phyloP scores from a whole-genome alignment of 805 yeast genomes.

The Metschnikowia gelsemii region DNA sequence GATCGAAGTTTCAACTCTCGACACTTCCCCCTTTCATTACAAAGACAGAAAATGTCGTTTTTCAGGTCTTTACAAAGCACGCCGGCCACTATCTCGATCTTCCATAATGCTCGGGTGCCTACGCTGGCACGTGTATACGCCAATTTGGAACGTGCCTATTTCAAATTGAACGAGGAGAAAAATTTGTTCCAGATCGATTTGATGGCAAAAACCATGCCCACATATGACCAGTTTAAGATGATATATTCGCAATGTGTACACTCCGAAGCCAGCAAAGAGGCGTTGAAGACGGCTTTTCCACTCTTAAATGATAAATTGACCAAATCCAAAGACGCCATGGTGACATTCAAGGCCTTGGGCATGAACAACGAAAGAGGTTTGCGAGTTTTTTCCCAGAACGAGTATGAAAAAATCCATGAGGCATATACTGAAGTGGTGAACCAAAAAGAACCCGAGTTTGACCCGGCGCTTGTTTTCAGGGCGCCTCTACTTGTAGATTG shows the following conservation, averaged over 20 bases:
- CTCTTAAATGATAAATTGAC: conserved; percentile 31
- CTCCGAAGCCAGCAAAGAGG: conserved; percentile 25
- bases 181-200: conserved; percentile 37
- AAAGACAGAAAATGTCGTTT: conserved; percentile 30
- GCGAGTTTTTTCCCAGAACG: conserved; percentile 37
- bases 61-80: conserved; percentile 43
- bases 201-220: conserved; percentile 41
- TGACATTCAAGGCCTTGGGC: conserved; percentile 26
- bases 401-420: conserved; percentile 39
- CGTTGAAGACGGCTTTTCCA: conserved; percentile 36
- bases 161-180: conserved; percentile 30
- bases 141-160: conserved; percentile 31
- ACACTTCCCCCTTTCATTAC: too few relatives aligned
- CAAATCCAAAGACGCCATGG: conserved; percentile 20
- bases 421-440: conserved; percentile 30
- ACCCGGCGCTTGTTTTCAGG: conserved; percentile 35
- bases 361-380: conserved; percentile 24
- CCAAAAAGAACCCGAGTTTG: conserved; percentile 27
- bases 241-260: conserved; percentile 29
- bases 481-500: conserved; percentile 47
- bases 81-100: conserved; percentile 42
- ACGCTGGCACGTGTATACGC: conserved; percentile 32
- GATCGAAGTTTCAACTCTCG: too few relatives aligned
- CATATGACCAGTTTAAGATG: conserved; percentile 39
- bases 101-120: conserved; percentile 40